Conservation (phyloP, 345 rosid species). For the Brassica juncea region DNA sequence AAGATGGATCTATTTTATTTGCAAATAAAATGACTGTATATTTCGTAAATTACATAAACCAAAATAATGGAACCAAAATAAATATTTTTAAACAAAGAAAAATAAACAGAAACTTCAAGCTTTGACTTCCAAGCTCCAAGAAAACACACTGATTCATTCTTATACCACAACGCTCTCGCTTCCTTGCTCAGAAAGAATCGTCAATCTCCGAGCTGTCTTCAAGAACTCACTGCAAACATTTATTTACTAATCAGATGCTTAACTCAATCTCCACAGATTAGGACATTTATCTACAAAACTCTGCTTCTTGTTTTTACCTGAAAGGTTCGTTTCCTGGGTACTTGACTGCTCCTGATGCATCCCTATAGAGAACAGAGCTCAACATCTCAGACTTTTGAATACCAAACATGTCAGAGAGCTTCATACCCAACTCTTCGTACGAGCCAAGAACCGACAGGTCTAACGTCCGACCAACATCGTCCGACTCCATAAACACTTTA, state of each 20-base stretch:
- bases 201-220: conserved; percentile 83
- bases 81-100: background rate
- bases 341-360: conserved; percentile 63
- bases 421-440: conserved; percentile 68
- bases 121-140: conserved; percentile 16
- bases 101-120: background rate
- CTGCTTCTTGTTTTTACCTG: conserved; percentile 43
- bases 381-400: conserved; percentile 63
- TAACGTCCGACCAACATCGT: conserved; percentile 78
- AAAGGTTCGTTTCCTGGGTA: conserved; percentile 85
- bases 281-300: background rate
- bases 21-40: conserved; percentile 34
- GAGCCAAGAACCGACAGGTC: conserved; percentile 75
- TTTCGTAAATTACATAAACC: conserved; percentile 36
- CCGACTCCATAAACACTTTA: conserved; percentile 88
- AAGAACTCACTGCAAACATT: conserved; percentile 67
- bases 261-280: background rate
- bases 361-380: conserved; percentile 64
- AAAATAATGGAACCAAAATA: conserved; percentile 30
- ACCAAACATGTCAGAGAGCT: conserved; percentile 77
- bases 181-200: conserved; percentile 68
- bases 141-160: background rate
- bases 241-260: background rate
- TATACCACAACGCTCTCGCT: conserved; percentile 57
- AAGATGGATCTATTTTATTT: conserved; percentile 33